Base-by-base conservation (phyloP, 2,329 filamentous ascomycete species). In the Rhynchosporium graminicola region DNA sequence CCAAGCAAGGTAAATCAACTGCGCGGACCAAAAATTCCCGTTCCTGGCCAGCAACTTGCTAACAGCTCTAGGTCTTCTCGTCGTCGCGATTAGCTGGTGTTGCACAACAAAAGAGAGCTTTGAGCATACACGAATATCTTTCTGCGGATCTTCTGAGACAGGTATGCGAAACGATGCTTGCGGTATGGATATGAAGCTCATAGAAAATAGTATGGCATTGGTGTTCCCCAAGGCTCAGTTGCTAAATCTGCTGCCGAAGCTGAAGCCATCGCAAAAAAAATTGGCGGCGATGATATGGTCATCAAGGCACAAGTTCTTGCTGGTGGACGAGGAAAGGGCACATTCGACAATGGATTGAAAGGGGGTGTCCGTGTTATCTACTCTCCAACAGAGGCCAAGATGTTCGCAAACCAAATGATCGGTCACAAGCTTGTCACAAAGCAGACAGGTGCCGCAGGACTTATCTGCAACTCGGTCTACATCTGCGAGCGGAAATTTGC, bases 401-500 rank as follows among this genome's bases (percentile, higher is more conserved):
- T 98, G 87, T 97, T 99, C 77, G 94, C 95, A 72, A 86, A 94
- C 72, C 93, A 99, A 83, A 99, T 99, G 95, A 98, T 99, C 80
- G 95, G 95, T 76, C 94, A 99, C 83, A 97, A 97, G 82, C 92
- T 99, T 80, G 87, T 99, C 80, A 99, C 95, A 79, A 99, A 99
- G 87, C 95, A 99, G 84, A 99, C 95, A 63, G 95, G 95, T 77
- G 91, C 94, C 72, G 86, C 80, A 72, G 95, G 95, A 76, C 92
- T 95, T 78, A 87, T 96, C 77, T 99, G 95, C 86, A 98, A 91
- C 80, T 86, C 93, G 68, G 95, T 99, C 77, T 98, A 96, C 84
- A 98, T 99, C 77, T 96, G 94, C 81, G 95, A 99, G 86, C 93
- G 95, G 85, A 99, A 99, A 84, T 99, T 97, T 76, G 95, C 95